Evolutionary conservation across 2,329 filamentous ascomycete genomes (phyloP).

Genomic region (Aspergillus felis): DNA sequence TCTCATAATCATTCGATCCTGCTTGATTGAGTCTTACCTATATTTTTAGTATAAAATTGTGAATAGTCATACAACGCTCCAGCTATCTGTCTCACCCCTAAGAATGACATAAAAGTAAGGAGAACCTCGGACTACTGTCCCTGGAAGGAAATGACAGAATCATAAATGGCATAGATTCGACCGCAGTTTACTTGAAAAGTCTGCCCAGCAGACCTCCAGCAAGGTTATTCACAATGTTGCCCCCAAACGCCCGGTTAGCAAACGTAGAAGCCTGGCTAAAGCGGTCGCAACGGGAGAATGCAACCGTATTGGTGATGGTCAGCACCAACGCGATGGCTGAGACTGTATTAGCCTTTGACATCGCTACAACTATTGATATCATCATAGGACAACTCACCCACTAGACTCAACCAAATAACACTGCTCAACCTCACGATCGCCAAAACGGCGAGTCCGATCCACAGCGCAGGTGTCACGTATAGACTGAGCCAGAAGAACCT

Average conservation of each 20-base stretch:
- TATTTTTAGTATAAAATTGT: neutral
- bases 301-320: constrained; percentile 50
- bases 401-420: constrained; percentile 49
- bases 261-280: constrained; percentile 57
- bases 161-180: neutral
- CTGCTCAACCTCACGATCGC: constrained; percentile 45
- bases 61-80: neutral
- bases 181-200: constrained; percentile 44
- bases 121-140: constrained; percentile 2
- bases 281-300: constrained; percentile 50
- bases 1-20: neutral
- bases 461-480: constrained; percentile 46
- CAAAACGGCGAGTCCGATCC: constrained; percentile 46
- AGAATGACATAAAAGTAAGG: neutral
- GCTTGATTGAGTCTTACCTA: neutral
- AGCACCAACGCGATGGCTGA: constrained; percentile 47
- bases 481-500: constrained; percentile 51
- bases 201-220: constrained; percentile 54
- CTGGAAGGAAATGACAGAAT: neutral
- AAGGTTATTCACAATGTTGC: constrained; percentile 52
- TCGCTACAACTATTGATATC: neutral
- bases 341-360: constrained; percentile 1
- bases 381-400: constrained; percentile 38
- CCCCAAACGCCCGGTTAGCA: constrained; percentile 53
- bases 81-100: neutral